Conservation (phyloP, 1,284 basidiomycete genomes). For the Fomitiporia mediterranea region DNA sequence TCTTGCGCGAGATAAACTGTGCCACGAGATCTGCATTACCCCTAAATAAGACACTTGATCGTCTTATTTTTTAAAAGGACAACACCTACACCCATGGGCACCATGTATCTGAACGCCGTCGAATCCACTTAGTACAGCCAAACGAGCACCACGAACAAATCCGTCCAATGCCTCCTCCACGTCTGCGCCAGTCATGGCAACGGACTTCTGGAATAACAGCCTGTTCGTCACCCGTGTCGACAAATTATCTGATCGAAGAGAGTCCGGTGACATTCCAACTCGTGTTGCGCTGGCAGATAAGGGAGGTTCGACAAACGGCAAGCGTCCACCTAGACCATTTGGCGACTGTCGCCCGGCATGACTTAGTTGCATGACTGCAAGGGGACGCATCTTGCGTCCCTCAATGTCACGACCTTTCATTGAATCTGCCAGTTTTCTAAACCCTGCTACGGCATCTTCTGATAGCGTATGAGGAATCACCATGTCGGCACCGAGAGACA, state of each 20-base stretch:
- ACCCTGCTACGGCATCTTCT: conserved; percentile 45
- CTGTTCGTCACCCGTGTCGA: conserved; percentile 43
- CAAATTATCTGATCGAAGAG: conserved; percentile 29
- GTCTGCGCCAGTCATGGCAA: conserved; percentile 54
- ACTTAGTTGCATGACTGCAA: conserved; percentile 80
- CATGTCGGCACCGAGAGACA: conserved; percentile 81
- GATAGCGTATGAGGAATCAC: conserved; percentile 48
- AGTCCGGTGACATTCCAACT: conserved; percentile 35
- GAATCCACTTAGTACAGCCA: conserved; percentile 73
- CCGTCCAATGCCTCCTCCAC: conserved; percentile 57
- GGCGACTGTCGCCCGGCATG: conserved; percentile 87
- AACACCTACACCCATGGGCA: conserved; percentile 77
- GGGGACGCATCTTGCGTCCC: conserved; percentile 22
- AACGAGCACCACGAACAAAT: conserved; percentile 68
- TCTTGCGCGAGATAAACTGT: conserved; percentile 80
- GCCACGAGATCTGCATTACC: conserved; percentile 65
- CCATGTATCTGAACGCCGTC: conserved; percentile 89
- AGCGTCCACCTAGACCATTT: conserved; percentile 66
- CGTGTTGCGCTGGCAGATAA: conserved; percentile 71
- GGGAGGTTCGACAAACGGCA: conserved; percentile 48
- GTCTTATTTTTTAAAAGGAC: too few relatives aligned
- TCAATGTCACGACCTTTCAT: conserved; percentile 36
- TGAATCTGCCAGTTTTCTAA: conserved; percentile 43
- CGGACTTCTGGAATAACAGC: conserved; percentile 61
- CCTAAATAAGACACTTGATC: neutral